Evolutionary conservation across 257 asterid species (phyloP).

Genomic region (Rubia yunnanensis): DNA sequence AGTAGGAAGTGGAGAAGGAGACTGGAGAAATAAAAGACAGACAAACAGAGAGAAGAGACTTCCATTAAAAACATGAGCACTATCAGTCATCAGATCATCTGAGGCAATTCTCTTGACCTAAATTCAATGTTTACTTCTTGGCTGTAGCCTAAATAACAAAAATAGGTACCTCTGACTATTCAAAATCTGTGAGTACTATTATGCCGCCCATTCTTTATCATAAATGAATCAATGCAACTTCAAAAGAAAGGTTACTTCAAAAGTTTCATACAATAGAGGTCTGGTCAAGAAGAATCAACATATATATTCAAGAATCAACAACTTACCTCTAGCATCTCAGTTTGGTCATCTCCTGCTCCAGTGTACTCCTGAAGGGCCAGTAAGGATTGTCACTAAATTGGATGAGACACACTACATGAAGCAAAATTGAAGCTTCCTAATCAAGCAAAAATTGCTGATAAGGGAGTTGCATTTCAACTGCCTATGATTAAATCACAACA

Average conservation of each 20-base stretch:
- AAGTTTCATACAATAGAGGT: neutral
- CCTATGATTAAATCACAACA: neutral
- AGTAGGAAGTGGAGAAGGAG: neutral
- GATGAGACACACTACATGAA: slow-evolving; percentile 4
- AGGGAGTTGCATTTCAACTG: neutral
- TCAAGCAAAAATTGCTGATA: neutral
- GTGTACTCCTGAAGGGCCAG: slow-evolving; percentile 47
- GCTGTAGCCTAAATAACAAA: neutral
- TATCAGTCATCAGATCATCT: neutral
- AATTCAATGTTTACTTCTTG: neutral
- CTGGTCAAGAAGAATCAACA: neutral
- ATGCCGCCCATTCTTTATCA: neutral
- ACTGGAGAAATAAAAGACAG: neutral
- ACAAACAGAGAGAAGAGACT: neutral
- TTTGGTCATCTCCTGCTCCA: slow-evolving; percentile 33
- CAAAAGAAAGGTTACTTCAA: neutral
- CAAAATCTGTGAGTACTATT: neutral
- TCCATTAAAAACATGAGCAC: neutral
- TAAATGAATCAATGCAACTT: neutral
- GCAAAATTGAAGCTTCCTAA: neutral
- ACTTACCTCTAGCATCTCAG: slow-evolving; percentile 51
- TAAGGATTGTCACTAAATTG: slow-evolving; percentile 13
- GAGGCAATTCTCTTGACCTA: neutral
- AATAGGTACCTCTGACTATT: neutral
- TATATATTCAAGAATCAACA: neutral